Conservation (phyloP, 106 monocot species). For the Apostasia shenzhenica region DNA sequence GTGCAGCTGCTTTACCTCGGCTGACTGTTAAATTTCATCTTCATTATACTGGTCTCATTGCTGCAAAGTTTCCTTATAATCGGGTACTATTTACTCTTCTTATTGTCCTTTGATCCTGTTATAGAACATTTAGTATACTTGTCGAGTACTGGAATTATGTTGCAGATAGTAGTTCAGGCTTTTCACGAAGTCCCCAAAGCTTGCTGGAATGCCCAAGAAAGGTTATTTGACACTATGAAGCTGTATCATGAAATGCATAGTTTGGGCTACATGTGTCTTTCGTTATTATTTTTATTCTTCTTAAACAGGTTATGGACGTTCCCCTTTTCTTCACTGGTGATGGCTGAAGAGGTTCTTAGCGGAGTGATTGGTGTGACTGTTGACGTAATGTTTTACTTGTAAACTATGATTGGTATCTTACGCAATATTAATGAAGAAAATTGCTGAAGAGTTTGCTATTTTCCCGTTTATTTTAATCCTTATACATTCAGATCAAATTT, state of each 20-base stretch:
- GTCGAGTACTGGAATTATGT: conserved; percentile 4
- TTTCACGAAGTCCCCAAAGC: conserved; percentile 78
- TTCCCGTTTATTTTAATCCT: too few species aligned
- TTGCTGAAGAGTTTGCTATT: too few species aligned
- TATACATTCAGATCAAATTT: too few species aligned
- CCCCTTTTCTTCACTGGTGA: conserved; percentile 58
- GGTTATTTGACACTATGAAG: conserved; percentile 21
- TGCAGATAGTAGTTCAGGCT: conserved; percentile 61
- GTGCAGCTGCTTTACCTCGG: conserved; percentile 27
- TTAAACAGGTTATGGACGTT: conserved; percentile 77
- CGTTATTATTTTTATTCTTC: neutral
- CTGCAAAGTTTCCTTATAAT: conserved; percentile 82
- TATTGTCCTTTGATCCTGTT: neutral
- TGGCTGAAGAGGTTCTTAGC: conserved; percentile 59
- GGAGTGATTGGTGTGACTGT: conserved; percentile 37
- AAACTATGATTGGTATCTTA: neutral
- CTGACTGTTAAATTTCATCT: conserved; percentile 56
- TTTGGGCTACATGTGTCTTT: neutral
- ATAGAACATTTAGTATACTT: neutral
- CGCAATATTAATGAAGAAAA: too few species aligned
- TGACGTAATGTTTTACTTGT: conserved; percentile 42
- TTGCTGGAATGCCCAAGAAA: conserved; percentile 77
- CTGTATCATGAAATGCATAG: neutral
- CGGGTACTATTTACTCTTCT: conserved; percentile 28
- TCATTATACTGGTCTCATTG: conserved; percentile 73